Evolutionary conservation across 2,329 filamentous ascomycete genomes (phyloP), one percentile per base, ranked within the genome.

Genomic region (Neofusicoccum cordaticola): DNA sequence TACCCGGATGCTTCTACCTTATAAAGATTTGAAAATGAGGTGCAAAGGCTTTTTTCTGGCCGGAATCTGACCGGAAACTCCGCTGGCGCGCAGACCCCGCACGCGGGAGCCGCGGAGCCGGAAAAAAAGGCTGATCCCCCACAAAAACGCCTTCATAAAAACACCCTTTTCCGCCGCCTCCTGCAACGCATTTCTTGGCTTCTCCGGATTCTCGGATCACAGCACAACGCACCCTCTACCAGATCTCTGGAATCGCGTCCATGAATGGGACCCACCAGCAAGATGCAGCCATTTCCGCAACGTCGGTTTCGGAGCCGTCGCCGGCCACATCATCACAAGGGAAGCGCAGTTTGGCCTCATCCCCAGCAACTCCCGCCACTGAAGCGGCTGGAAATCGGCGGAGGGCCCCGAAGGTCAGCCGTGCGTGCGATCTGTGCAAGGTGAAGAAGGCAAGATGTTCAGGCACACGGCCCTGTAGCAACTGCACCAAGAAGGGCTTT

Each of bases 351-450:
- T 41, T 41, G 51, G 34, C n/a, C 4, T 39, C 51, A 5, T 41
- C 35, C 4, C 51, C 51, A 7, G 4, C 35, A n/a, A 53, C 7
- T 47, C 17, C 22, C 7, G 9, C 27, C 15, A 37, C 31, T 37
- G 56, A 60, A 3, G 17, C 15, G 2, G 27, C 41, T n/a, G 19
- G 37, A 8, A 62, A 42, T 15, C 31, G 35, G 22, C 42, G 35
- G 1, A 62, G 70, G 39, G 68, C 68, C 41, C 62, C 67, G 2
- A 74, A 74, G 60, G 73, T 74, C 1, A 74, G 69, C 12, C 62
- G 73, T 4, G 73, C 72, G 9, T 75, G 73, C 67, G 71, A 75
- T 44, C 60, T 68, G 9, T 75, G 73, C 70, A 75, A 74, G 56
- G 45, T 68, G 44, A 73, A 69, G 53, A 75, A 75, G 61, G 68